Evolutionary conservation across 2,329 filamentous ascomycete species (phyloP), one percentile per base, ranked within the genome.

Genomic region (Rachicladosporium sp.): DNA sequence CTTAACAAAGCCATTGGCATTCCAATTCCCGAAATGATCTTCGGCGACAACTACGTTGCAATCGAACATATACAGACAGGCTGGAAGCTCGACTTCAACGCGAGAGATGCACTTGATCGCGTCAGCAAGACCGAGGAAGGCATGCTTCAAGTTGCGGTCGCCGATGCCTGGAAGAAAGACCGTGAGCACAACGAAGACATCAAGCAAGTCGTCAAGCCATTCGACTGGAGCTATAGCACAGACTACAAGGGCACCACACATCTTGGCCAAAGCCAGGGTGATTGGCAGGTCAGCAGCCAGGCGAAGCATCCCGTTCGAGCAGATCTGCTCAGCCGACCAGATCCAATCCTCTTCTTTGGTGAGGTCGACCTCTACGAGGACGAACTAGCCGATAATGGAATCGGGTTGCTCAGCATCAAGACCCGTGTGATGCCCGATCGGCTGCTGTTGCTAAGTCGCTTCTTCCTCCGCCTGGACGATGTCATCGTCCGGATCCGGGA

Each of bases 181-280:
- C 68, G 76, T 59, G 78, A 80, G 60, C 15, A 19, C 15, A 81
- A 82, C 36, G 75, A 82, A 53, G 84, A 82, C 41, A 94, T 98
- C 59, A 86, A 85, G 57, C 86, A 95, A 57, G 80, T 95, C 19
- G 85, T 98, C 40, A 88, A 88, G 65, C 88, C 89, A 3, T 98
- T 93, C 59, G 91, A 98, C 65, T 98, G 91, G 91, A 94, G 86
- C 46, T 98, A 96, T 65, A 91, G 79, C 49, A 94, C 89, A 29
- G 73, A 80, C 49, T 98, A 94, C 63, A 73, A 72, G 42, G 91
- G 91, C 37, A 85, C 81, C 3, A 63, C 80, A 9, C 37, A 47
- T 19, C 19, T 30, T 4, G 47, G 43, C 7, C 12, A 38, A 11
- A 43, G 34, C 19, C 31, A 47, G 4, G 40, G 44, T n/a, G 36